These are phyloP conservation scores for Neohortaea acidophila DNA, from an alignment of 495 filamentous ascomycete species.

Conservation along the genomic window DNA sequence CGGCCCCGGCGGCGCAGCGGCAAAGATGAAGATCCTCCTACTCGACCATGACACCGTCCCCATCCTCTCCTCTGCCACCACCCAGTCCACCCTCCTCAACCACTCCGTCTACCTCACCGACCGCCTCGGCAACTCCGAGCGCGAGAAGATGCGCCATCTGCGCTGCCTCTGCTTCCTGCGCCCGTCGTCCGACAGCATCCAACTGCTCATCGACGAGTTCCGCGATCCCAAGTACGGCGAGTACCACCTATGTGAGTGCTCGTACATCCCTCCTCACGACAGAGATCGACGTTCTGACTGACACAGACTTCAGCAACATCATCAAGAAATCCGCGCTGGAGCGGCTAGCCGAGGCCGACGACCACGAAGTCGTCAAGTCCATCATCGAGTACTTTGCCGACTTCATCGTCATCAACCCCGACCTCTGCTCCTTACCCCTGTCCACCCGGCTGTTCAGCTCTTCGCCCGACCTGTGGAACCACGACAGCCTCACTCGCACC, in stretches of 20 bases:
- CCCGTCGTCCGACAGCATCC: slow-evolving; percentile 78
- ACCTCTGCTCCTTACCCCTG: slow-evolving; percentile 72
- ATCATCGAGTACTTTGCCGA: slow-evolving; percentile 95
- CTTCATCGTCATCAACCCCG: slow-evolving; percentile 86
- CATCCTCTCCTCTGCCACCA: slow-evolving; percentile 86
- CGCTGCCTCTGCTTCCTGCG: slow-evolving; percentile 86
- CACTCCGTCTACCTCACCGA: slow-evolving; percentile 97
- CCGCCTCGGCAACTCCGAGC: slow-evolving; percentile 73
- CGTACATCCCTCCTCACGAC: neutral
- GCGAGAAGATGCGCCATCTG: slow-evolving; percentile 96
- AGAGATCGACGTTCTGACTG: slow-evolving; percentile 14
- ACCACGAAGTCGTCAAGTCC: slow-evolving; percentile 83
- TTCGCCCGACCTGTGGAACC: slow-evolving; percentile 77
- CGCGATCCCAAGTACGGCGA: slow-evolving; percentile 95
- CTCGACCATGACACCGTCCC: slow-evolving; percentile 89
- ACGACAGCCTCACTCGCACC: slow-evolving; percentile 65
- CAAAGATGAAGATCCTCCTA: slow-evolving; percentile 98
- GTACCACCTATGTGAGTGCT: slow-evolving; percentile 62
- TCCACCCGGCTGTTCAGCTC: slow-evolving; percentile 58
- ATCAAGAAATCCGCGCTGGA: slow-evolving; percentile 93
- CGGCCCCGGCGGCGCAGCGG: slow-evolving; percentile 49
- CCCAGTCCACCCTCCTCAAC: slow-evolving; percentile 87
- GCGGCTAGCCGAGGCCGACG: slow-evolving; percentile 89
- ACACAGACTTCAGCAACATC: slow-evolving; percentile 75
- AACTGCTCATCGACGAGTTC: slow-evolving; percentile 86